Evolutionary conservation across 2,329 filamentous ascomycete species (phyloP).

Genomic region (Alternaria sp.): DNA sequence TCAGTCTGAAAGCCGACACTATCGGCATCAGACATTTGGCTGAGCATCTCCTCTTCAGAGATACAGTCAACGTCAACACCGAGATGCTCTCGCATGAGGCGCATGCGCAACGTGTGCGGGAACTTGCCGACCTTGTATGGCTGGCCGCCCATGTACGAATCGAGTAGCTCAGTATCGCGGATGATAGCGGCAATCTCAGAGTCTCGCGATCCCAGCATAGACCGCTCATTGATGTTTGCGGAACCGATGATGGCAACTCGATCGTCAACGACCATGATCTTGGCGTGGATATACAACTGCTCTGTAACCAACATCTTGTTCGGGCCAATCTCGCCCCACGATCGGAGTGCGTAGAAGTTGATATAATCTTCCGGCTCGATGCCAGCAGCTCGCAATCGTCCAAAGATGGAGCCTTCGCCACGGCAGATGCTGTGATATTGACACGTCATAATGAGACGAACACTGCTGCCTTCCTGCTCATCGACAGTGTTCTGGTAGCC

Average conservation of each 20-base stretch:
- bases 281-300: constrained; percentile 97
- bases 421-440: constrained; percentile 96
- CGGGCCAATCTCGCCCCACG: constrained; percentile 90
- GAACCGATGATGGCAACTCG: constrained; percentile 93
- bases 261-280: constrained; percentile 95
- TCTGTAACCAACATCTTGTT: constrained; percentile 88
- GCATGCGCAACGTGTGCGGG: constrained; percentile 88
- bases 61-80: constrained; percentile 95
- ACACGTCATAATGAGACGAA: constrained; percentile 94
- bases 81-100: constrained; percentile 94
- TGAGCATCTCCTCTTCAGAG: constrained; percentile 45
- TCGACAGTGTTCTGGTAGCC: constrained; percentile 98
- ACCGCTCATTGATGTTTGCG: constrained; percentile 98
- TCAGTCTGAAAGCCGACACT: constrained; percentile 66
- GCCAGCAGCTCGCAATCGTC: constrained; percentile 76
- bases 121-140: constrained; percentile 92
- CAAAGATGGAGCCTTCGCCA: constrained; percentile 91
- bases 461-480: constrained; percentile 90
- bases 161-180: constrained; percentile 90
- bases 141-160: constrained; percentile 88
- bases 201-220: constrained; percentile 89
- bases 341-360: constrained; percentile 88
- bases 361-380: constrained; percentile 97
- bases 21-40: constrained; percentile 63
- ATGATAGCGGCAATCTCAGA: constrained; percentile 92